A percentile compares a stretch with the other conserved stretches of the same genome.
Conservation (phyloP, 179 eudicot genomes). For the Silene noctiflora region DNA sequence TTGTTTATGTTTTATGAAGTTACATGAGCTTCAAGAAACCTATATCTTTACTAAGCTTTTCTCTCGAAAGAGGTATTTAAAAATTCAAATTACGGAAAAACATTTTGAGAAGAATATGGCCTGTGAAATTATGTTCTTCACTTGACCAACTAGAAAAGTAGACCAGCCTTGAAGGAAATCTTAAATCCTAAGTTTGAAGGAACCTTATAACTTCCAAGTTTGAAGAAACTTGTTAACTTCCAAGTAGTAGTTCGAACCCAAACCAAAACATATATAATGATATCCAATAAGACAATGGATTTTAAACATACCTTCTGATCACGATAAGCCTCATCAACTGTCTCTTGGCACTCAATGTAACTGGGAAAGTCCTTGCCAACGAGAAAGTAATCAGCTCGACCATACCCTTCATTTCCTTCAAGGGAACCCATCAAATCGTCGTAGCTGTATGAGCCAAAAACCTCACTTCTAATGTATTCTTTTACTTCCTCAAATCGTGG, state of each 20-base stretch:
- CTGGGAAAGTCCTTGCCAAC: conserved; percentile 95
- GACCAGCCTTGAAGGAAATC: background rate
- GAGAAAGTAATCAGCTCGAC: conserved; percentile 91
- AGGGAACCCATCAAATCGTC: conserved; percentile 69
- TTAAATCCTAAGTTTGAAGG: background rate
- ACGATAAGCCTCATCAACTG: conserved; percentile 76
- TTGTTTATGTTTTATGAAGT: background rate
- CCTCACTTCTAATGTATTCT: conserved; percentile 64
- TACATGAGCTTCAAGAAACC: background rate
- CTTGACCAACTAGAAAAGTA: background rate
- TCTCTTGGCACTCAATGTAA: conserved; percentile 88
- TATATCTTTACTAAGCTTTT: background rate
- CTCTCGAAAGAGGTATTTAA: background rate
- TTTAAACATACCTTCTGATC: conserved; percentile 63
- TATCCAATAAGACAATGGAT: background rate
- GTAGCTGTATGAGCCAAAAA: conserved; percentile 63
- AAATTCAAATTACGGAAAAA: background rate
- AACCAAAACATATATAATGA: background rate
- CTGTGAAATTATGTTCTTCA: background rate
- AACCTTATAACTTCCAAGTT: background rate
- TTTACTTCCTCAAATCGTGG: conserved; percentile 83
- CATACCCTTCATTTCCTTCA: conserved; percentile 88
- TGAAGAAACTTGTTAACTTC: background rate
- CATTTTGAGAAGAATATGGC: background rate
- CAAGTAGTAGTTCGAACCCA: background rate